phyloP scores from a whole-genome alignment of 768 basidiomycete genomes.

The Leccinum boreale region DNA sequence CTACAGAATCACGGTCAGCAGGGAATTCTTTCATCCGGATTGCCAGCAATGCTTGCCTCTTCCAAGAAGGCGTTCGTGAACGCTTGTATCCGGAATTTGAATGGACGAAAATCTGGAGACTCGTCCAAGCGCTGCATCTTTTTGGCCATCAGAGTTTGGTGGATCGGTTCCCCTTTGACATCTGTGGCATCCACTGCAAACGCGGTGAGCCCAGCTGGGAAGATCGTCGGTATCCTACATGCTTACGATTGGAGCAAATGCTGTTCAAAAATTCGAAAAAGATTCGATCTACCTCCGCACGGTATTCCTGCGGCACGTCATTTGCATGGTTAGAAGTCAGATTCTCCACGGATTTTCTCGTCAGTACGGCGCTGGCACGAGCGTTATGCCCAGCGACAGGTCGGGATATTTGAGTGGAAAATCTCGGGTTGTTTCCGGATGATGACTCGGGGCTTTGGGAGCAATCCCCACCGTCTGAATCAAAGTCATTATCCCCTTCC shows the following conservation, averaged over 20 bases:
- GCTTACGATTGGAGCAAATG: constrained; percentile 86
- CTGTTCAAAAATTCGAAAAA: constrained; percentile 88
- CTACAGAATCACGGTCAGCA: constrained; percentile 37
- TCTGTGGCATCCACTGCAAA: constrained; percentile 85
- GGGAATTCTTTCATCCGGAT: constrained; percentile 1
- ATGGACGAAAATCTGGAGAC: constrained; percentile 93
- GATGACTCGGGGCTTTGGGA: constrained; percentile 32
- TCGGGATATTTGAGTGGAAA: constrained; percentile 21
- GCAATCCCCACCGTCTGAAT: constrained; percentile 39
- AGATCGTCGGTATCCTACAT: constrained; percentile 6
- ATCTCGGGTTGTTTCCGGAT: constrained; percentile 22
- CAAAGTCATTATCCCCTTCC: constrained; percentile 50
- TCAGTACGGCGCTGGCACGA: constrained; percentile 12
- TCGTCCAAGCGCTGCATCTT: constrained; percentile 98
- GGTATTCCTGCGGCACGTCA: constrained; percentile 80
- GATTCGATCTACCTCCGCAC: constrained; percentile 79
- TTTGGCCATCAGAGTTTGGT: constrained; percentile 98
- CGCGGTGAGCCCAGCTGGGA: constrained; percentile 12
- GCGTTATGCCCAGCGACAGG: constrained; percentile 11
- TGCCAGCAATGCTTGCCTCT: constrained; percentile 50
- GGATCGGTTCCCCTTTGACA: constrained; percentile 93
- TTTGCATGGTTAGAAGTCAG: constrained; percentile 39
- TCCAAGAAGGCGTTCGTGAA: constrained; percentile 96
- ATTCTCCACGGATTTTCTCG: constrained; percentile 27
- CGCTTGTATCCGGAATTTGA: constrained; percentile 98